Percentiles rank a stretch among this genome's conserved stretches.
Conservation (phyloP, 768 basidiomycete genomes). For the Leccinum imitatum region DNA sequence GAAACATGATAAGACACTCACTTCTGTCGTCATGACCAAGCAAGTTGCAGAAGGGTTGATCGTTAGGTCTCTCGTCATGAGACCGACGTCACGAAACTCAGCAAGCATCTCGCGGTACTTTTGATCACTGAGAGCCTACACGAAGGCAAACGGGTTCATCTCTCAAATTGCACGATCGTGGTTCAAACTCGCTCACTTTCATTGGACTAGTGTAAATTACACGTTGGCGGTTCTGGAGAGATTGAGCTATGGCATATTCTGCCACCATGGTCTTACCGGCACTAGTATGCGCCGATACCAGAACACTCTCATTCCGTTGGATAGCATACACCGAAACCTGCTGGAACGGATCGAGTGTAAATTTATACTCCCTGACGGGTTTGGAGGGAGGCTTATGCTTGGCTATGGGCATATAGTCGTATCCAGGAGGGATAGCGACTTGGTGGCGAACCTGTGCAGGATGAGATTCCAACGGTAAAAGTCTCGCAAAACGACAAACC, state of each 20-base stretch:
- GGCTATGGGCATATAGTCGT: constrained; percentile 81
- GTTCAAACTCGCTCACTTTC: constrained; percentile 64
- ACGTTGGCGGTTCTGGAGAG: constrained; percentile 88
- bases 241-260: constrained; percentile 98
- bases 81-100: constrained; percentile 95
- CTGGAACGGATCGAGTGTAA: constrained; percentile 97
- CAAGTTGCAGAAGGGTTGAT: constrained; percentile 97
- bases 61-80: constrained; percentile 99
- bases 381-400: too few relatives aligned
- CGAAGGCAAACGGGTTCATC: constrained; percentile 18
- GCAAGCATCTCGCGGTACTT: constrained; percentile 98
- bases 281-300: constrained; percentile 98
- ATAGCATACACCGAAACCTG: constrained; percentile 93
- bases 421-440: constrained; percentile 93
- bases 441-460: constrained; percentile 79
- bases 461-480: constrained; percentile 7
- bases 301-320: constrained; percentile 94
- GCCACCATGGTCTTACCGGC: constrained; percentile 99
- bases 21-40: constrained; percentile 99
- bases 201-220: constrained; percentile 99
- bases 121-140: constrained; percentile 95
- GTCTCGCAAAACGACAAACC: constrained; percentile 30
- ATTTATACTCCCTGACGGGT: constrained; percentile 83
- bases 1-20: constrained; percentile 28
- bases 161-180: constrained; percentile 9